These are phyloP conservation scores for Candida pseudoviswanathii DNA, from an alignment of 1,139 yeast genomes.

Conservation along the genomic window DNA sequence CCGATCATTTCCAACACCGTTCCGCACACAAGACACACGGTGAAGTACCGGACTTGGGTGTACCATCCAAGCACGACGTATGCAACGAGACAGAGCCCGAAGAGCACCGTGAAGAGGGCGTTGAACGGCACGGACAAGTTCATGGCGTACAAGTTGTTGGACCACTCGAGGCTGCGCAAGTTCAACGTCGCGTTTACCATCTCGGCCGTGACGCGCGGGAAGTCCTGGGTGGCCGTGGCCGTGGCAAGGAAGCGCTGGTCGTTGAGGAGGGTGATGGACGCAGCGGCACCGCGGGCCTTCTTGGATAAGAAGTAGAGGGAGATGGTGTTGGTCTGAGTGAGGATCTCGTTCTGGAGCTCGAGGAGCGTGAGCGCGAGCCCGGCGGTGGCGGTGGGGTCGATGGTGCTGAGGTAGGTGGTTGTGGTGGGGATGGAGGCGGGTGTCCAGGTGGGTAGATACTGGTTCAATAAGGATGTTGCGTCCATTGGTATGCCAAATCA, in stretches of 20 bases:
- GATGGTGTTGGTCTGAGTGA: conserved; percentile 18
- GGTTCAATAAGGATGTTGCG: conserved; percentile 4
- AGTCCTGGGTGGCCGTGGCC: conserved; percentile 33
- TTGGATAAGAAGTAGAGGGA: conserved; percentile 15
- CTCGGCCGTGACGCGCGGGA: conserved; percentile 35
- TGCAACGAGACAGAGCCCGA: conserved; percentile 23
- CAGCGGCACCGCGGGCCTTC: conserved; percentile 33
- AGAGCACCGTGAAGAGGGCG: conserved; percentile 24
- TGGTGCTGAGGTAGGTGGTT: conserved; percentile 17
- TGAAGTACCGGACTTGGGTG: conserved; percentile 73
- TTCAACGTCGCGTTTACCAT: conserved; percentile 35
- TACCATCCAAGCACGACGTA: conserved; percentile 24
- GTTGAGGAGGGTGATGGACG: conserved; percentile 35
- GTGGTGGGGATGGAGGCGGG: conserved; percentile 21
- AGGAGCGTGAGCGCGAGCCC: conserved; percentile 17
- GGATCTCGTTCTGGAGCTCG: conserved; percentile 11
- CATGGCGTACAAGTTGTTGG: conserved; percentile 37
- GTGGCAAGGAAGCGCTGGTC: conserved; percentile 39
- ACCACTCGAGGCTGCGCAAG: conserved; percentile 25
- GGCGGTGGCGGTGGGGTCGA: conserved; percentile 23
- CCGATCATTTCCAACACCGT: conserved; percentile 68
- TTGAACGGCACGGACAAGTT: conserved; percentile 26
- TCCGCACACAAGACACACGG: conserved; percentile 61
- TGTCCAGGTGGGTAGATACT: conserved; percentile 16
- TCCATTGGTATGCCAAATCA: not conserved